Conservation (phyloP, 108 stramenopile genomes). For the Discostella stelligeroides region DNA sequence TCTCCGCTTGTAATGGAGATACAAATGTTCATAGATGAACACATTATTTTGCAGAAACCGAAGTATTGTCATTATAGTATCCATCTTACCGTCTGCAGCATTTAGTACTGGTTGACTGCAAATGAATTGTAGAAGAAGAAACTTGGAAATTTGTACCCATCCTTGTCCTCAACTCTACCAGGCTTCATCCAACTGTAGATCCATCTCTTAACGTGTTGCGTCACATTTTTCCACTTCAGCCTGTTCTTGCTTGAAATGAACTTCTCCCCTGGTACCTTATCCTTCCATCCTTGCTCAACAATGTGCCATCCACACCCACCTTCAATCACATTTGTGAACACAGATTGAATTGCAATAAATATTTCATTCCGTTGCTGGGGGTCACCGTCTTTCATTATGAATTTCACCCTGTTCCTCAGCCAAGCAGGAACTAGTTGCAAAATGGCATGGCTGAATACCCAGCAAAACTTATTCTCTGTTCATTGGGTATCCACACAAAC, state of each 20-base stretch:
- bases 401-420: not conserved
- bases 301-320: constrained; percentile 2
- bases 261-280: not conserved
- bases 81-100: not conserved
- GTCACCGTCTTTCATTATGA: constrained; percentile 22
- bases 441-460: constrained; percentile 6
- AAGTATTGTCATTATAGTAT: not conserved
- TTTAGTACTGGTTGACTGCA: not conserved
- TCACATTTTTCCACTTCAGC: not conserved
- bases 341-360: not conserved
- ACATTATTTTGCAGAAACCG: constrained; percentile 8
- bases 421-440: not conserved
- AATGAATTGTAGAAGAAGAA: constrained; percentile 11
- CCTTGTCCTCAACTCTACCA: constrained; percentile 15
- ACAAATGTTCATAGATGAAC: not conserved
- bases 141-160: constrained; percentile 22
- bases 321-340: not conserved
- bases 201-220: constrained; percentile 10
- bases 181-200: constrained; percentile 30
- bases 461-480: constrained; percentile 7
- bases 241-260: not conserved
- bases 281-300: constrained; percentile 16
- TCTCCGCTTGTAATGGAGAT: constrained; percentile 16
- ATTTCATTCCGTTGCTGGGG: constrained; percentile 19
- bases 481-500: constrained; percentile 3